Evolutionary conservation across 2,329 filamentous ascomycete genomes (phyloP).

Genomic region (Ascochyta koolunga): DNA sequence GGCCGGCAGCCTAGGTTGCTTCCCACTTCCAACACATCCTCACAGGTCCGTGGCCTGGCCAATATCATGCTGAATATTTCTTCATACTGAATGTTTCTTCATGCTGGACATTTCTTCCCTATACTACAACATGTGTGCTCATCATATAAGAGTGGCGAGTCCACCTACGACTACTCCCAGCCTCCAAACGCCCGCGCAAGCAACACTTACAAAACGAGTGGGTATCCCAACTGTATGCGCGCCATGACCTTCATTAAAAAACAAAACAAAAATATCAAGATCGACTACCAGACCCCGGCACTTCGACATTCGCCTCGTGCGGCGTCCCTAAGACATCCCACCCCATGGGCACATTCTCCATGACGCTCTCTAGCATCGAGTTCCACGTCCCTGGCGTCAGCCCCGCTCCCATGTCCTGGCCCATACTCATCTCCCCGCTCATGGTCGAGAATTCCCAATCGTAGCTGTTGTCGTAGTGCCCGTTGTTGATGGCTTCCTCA

Average conservation of each 20-base stretch:
- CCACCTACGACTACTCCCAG: not conserved
- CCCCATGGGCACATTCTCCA: constrained; percentile 27
- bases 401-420: constrained; percentile 25
- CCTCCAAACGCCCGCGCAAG: not conserved
- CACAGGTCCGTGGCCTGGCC: not conserved
- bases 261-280: not conserved
- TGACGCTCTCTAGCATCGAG: constrained; percentile 45
- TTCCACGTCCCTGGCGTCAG: constrained; percentile 45
- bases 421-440: constrained; percentile 8
- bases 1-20: not conserved
- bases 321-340: constrained; percentile 32
- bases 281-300: not conserved
- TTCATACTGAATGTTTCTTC: too few relatives aligned
- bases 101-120: too few relatives aligned
- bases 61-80: too few relatives aligned
- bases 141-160: constrained; percentile 9
- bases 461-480: constrained; percentile 26
- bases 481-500: constrained; percentile 12
- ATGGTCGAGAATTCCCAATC: constrained; percentile 44
- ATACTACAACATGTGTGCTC: not conserved
- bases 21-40: not conserved
- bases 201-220: constrained; percentile 3
- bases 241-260: not conserved
- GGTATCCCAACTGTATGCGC: constrained; percentile 6
- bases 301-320: constrained; percentile 5